A percentile compares a stretch with the other conserved stretches of the same genome.
Conservation (phyloP, 768 basidiomycete species). For the Suillus weaverae region DNA sequence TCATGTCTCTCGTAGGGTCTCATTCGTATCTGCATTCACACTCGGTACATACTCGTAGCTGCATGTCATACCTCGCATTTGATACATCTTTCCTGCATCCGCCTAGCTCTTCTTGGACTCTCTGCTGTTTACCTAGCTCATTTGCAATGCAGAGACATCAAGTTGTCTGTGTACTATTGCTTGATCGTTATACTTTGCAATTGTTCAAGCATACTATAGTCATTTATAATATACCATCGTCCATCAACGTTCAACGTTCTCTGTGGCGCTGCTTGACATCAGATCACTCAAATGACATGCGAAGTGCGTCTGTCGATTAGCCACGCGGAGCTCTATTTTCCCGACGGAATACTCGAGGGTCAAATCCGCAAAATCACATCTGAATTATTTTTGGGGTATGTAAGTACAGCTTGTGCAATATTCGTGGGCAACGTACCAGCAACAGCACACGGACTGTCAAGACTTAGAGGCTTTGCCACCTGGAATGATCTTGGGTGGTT, state of each 20-base stretch:
- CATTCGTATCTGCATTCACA: slow-evolving; percentile 12
- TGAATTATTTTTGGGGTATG: background rate
- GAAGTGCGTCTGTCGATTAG: background rate
- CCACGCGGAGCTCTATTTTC: background rate
- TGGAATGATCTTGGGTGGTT: slow-evolving; percentile 13
- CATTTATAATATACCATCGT: slow-evolving; percentile 5
- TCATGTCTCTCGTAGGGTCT: slow-evolving; percentile 18
- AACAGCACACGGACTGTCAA: background rate
- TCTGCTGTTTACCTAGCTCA: slow-evolving; percentile 11
- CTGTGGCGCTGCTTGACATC: background rate
- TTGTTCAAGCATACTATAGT: background rate
- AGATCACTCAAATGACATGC: background rate
- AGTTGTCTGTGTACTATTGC: slow-evolving; percentile 4
- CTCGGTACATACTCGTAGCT: slow-evolving; percentile 12
- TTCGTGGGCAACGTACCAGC: background rate
- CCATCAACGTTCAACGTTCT: background rate
- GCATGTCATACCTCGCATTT: slow-evolving; percentile 29
- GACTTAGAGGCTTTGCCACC: background rate
- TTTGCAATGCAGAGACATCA: slow-evolving; percentile 6
- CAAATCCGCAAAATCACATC: slow-evolving; percentile 1
- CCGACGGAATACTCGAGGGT: background rate
- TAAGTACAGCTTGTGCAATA: background rate
- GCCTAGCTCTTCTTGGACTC: slow-evolving; percentile 18
- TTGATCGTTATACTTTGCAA: background rate
- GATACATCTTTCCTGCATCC: slow-evolving; percentile 10